Evolutionary conservation across 108 stramenopile species (phyloP).

Genomic region (Cyclotella distinguenda): DNA sequence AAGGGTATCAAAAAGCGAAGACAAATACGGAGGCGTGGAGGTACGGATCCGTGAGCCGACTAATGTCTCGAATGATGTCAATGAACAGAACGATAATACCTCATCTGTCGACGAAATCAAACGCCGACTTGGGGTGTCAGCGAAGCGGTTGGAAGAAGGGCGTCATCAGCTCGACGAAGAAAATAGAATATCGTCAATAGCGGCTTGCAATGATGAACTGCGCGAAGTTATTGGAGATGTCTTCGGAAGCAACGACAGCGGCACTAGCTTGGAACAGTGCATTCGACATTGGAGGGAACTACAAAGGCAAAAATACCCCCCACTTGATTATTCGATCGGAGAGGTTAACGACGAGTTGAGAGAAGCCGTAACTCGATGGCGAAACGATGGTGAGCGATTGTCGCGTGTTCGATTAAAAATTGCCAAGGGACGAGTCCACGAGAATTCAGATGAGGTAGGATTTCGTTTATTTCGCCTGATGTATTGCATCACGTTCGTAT

Average conservation of each 20-base stretch:
- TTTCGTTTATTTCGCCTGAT: not conserved
- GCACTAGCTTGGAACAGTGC: not conserved
- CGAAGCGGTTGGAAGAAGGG: slow-evolving; percentile 26
- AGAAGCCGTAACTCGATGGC: slow-evolving; percentile 3
- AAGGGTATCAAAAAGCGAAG: not conserved
- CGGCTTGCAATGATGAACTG: slow-evolving; percentile 43
- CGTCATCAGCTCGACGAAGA: slow-evolving; percentile 27
- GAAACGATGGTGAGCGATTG: not conserved
- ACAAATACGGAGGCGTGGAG: slow-evolving; percentile 11
- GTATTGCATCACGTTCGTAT: not conserved
- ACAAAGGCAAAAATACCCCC: not conserved
- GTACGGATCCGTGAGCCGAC: slow-evolving; percentile 15
- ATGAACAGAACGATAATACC: not conserved
- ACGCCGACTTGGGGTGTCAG: slow-evolving; percentile 31
- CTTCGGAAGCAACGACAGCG: not conserved
- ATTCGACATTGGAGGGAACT: slow-evolving; percentile 5
- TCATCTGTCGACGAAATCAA: slow-evolving; percentile 45
- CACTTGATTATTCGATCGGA: slow-evolving; percentile 4
- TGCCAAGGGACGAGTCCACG: not conserved
- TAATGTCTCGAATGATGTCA: not conserved
- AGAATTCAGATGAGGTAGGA: slow-evolving; percentile 5
- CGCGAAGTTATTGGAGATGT: slow-evolving; percentile 6
- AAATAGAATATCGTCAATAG: slow-evolving; percentile 28
- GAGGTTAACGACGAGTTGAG: slow-evolving; percentile 1
- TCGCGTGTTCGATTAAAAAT: not conserved